Conservation (phyloP, 257 asterid genomes). For the Rauvolfia tetraphylla region DNA sequence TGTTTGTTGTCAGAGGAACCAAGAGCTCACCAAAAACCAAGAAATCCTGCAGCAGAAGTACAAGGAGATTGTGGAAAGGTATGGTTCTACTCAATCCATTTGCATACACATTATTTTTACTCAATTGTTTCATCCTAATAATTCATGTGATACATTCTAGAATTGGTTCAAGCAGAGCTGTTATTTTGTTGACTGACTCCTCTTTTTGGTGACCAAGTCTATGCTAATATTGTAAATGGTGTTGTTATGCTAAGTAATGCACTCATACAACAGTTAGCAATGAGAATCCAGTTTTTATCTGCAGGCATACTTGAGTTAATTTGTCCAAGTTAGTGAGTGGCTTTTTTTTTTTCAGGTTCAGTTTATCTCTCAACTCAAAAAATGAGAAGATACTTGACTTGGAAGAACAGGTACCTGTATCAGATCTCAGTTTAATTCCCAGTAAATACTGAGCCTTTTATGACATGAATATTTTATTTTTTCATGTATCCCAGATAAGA, state of each 20-base stretch:
- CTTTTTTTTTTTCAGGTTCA: conserved; percentile 43
- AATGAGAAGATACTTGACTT: conserved; percentile 64
- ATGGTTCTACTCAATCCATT: conserved; percentile 5
- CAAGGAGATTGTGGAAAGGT: conserved; percentile 75
- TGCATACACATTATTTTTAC: neutral
- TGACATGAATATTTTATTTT: too few relatives aligned
- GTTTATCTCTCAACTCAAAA: conserved; percentile 34
- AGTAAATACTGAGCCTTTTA: neutral
- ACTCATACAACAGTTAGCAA: too few relatives aligned
- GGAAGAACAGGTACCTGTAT: conserved; percentile 66
- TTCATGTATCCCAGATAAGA: conserved; percentile 53
- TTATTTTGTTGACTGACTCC: neutral
- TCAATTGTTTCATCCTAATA: neutral
- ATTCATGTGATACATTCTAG: neutral
- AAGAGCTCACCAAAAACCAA: conserved; percentile 62
- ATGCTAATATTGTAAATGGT: neutral
- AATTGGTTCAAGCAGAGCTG: neutral
- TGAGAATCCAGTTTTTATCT: neutral
- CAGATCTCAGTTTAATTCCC: neutral
- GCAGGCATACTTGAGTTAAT: neutral
- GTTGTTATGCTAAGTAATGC: too few relatives aligned
- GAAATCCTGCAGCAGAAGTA: conserved; percentile 50
- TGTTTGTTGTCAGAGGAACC: conserved; percentile 50
- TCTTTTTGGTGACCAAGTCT: neutral
- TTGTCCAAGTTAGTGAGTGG: neutral